phyloP scores from a whole-genome alignment of 768 basidiomycete species.

The Trametes cubensis region DNA sequence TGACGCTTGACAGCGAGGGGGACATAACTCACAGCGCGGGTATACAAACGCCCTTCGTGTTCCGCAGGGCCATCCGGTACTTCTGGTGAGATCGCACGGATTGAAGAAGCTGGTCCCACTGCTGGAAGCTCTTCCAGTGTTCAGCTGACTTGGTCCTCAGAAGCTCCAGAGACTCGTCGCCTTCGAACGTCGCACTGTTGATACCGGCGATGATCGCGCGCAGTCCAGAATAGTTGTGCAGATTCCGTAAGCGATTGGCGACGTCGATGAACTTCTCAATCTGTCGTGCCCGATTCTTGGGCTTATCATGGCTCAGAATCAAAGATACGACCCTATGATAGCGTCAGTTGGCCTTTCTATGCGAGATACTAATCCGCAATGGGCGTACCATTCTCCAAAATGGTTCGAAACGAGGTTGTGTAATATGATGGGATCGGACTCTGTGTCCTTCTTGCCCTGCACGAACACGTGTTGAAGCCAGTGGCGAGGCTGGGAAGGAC shows the following conservation, averaged over 20 bases:
- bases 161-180: constrained; percentile 74
- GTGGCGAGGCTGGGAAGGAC: constrained; percentile 68
- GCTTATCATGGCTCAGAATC: constrained; percentile 84
- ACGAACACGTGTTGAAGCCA: constrained; percentile 82
- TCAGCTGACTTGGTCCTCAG: constrained; percentile 71
- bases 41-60: constrained; percentile 84
- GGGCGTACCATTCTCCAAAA: constrained; percentile 72
- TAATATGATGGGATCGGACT: constrained; percentile 68
- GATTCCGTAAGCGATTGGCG: constrained; percentile 72
- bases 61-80: constrained; percentile 88
- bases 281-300: constrained; percentile 72
- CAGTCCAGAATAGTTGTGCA: constrained; percentile 92
- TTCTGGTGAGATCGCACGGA: constrained; percentile 81
- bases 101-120: constrained; percentile 84
- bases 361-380: background rate
- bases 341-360: constrained; percentile 5
- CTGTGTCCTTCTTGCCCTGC: constrained; percentile 64
- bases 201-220: constrained; percentile 95
- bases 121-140: constrained; percentile 74
- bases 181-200: constrained; percentile 77
- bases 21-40: constrained; percentile 65
- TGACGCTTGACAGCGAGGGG: constrained; percentile 21
- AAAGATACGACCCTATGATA: constrained; percentile 82
- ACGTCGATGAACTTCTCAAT: constrained; percentile 90
- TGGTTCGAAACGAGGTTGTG: constrained; percentile 82